phyloP scores from a whole-genome alignment of 2,329 filamentous ascomycete species.

The Aureobasidium vineae region DNA sequence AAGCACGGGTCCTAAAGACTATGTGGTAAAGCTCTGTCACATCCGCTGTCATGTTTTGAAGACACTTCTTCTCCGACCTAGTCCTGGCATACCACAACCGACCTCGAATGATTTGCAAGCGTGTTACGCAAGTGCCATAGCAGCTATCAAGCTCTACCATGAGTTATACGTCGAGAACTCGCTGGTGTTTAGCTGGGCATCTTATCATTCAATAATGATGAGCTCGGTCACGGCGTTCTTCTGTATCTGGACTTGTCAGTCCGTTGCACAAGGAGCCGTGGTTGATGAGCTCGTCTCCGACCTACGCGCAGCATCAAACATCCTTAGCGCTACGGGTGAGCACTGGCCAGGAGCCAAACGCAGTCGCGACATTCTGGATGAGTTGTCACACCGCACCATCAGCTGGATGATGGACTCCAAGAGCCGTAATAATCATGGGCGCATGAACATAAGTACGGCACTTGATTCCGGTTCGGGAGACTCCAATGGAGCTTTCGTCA shows the following conservation, averaged over 20 bases:
- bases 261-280: background rate
- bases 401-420: slow-evolving; percentile 13
- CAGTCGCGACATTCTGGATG: slow-evolving; percentile 14
- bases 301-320: slow-evolving; percentile 8
- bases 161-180: slow-evolving; percentile 3
- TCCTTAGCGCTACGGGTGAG: slow-evolving; percentile 10
- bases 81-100: slow-evolving; percentile 8
- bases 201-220: slow-evolving; percentile 18
- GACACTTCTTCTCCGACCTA: slow-evolving; percentile 11
- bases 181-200: slow-evolving; percentile 12
- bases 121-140: slow-evolving; percentile 1
- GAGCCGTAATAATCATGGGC: background rate
- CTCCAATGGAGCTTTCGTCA: background rate
- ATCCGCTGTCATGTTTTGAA: slow-evolving; percentile 15
- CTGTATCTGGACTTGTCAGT: slow-evolving; percentile 15
- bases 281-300: slow-evolving; percentile 8
- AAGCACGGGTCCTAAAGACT: background rate
- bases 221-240: slow-evolving; percentile 14
- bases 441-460: background rate
- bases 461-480: background rate
- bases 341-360: slow-evolving; percentile 10
- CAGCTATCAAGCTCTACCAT: slow-evolving; percentile 10
- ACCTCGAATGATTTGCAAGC: background rate
- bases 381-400: slow-evolving; percentile 6
- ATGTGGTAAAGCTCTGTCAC: slow-evolving; percentile 3